Percentiles rank a stretch among this genome's conserved stretches.
phyloP scores from a whole-genome alignment of 1,284 basidiomycete species.

The Sporisorium graminicola region DNA sequence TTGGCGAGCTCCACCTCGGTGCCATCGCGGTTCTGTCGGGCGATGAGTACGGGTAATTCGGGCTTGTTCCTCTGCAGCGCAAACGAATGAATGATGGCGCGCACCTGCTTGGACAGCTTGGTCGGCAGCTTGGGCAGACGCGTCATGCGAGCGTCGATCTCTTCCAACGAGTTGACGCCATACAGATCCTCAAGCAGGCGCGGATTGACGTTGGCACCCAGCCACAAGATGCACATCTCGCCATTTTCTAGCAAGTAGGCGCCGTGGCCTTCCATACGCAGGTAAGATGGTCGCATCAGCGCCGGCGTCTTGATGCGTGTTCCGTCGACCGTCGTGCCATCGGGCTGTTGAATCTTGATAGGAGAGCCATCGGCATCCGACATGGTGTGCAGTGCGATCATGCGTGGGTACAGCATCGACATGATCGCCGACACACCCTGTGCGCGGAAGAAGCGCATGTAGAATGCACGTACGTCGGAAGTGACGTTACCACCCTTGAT shows the following conservation, averaged over 20 bases:
- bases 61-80: conserved; percentile 76
- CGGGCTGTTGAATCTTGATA: conserved; percentile 70
- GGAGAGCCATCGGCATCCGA: conserved; percentile 80
- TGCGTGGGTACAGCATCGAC: conserved; percentile 86
- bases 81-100: conserved; percentile 83
- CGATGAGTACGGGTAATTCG: conserved; percentile 79
- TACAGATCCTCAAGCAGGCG: conserved; percentile 87
- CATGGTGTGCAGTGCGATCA: conserved; percentile 90
- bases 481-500: conserved; percentile 89
- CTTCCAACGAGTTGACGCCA: conserved; percentile 82
- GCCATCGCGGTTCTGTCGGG: conserved; percentile 92
- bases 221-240: conserved; percentile 89
- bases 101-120: conserved; percentile 84
- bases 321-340: conserved; percentile 71
- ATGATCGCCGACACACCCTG: conserved; percentile 80
- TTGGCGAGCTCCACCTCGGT: conserved; percentile 96
- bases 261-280: conserved; percentile 89
- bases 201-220: conserved; percentile 84
- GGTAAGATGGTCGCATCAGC: conserved; percentile 85
- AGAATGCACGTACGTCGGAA: conserved; percentile 90
- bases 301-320: conserved; percentile 78
- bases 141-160: conserved; percentile 80
- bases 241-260: conserved; percentile 96
- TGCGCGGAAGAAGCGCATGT: conserved; percentile 81
- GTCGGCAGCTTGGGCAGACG: conserved; percentile 82